Conservation (phyloP, 345 rosid genomes). For the Acer saccharum region DNA sequence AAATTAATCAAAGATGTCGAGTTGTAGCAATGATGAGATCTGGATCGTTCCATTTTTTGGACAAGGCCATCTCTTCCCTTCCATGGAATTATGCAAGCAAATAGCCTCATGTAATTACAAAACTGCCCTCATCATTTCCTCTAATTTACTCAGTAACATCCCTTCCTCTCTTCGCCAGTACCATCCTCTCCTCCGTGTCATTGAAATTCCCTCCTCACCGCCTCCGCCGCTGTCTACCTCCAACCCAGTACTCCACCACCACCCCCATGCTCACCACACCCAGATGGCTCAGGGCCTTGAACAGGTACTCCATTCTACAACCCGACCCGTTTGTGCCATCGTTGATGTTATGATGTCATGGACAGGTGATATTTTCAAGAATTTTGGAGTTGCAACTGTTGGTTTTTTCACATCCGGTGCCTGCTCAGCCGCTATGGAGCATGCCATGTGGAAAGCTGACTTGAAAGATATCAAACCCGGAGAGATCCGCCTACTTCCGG, state of each 20-base stretch:
- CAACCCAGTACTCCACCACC: neutral
- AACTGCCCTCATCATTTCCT: slow-evolving; percentile 36
- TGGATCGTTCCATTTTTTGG: slow-evolving; percentile 45
- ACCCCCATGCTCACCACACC: neutral
- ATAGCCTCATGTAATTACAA: slow-evolving; percentile 24
- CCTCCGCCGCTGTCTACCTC: slow-evolving; percentile 16
- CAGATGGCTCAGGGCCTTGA: slow-evolving; percentile 27
- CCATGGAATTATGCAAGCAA: slow-evolving; percentile 41
- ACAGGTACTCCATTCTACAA: slow-evolving; percentile 18
- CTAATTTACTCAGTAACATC: slow-evolving; percentile 27
- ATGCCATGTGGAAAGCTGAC: slow-evolving; percentile 27
- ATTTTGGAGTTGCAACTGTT: slow-evolving; percentile 16
- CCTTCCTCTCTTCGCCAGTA: slow-evolving; percentile 35
- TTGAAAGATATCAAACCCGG: slow-evolving; percentile 29
- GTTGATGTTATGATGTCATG: slow-evolving; percentile 47
- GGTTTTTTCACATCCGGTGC: slow-evolving; percentile 40
- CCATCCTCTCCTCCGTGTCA: slow-evolving; percentile 25
- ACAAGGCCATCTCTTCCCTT: slow-evolving; percentile 48
- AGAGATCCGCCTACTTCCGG: slow-evolving; percentile 29
- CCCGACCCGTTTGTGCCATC: slow-evolving; percentile 28
- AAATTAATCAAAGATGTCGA: neutral
- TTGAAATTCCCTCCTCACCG: slow-evolving; percentile 18
- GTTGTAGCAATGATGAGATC: slow-evolving; percentile 16
- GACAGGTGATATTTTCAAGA: slow-evolving; percentile 15
- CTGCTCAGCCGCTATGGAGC: slow-evolving; percentile 37